Base-by-base conservation (phyloP, 2,329 filamentous ascomycete genomes). In the Nemania abortiva region DNA sequence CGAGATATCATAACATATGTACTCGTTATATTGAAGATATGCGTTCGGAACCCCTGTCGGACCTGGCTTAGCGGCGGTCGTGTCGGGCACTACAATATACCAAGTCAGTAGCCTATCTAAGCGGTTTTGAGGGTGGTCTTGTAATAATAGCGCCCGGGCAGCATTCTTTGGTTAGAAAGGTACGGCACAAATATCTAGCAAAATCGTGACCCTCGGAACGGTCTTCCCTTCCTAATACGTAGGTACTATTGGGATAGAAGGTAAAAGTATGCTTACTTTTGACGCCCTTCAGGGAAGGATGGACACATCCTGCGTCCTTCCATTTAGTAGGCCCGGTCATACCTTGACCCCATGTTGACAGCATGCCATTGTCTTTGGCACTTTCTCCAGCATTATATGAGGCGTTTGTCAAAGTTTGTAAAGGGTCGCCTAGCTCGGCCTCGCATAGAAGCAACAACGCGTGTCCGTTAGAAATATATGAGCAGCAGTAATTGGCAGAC, bases 371-470 rank as follows among this genome's bases (percentile, higher is more conserved):
- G 2, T 82, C 78, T 70, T 88, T 88, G 0, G 91, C 92, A 47
- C 86, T 84, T 5, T 89, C 84, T 0, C 86, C 91, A 0, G 94
- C 94, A 7, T 83, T 80, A 76, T 88, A 93, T 22, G 87, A 87
- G 1, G 88, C 79, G 13, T 82, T 0, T 0, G 81, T 83, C 2
- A 95, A 84, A 74, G 90, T 85, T 67, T 91, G 87, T 82, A 95
- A 90, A 0, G 93, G 93, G 39, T 90, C 81, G 6, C 94, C 94
- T 2, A 97, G 86, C 80, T 94, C 91, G 3, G 92, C 93, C 76
- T 97, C 94, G 75, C 94, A 97, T 1, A 97, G 89, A 20, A 97
- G 85, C 3, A 97, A 83, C 2, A 97, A 84, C 0, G 90, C 94
- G 24, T 90, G 88, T 22, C 88, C 87, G n/a, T 86, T 87, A n/a